phyloP scores from a whole-genome alignment of 2,329 filamentous ascomycete species.

The Mycosphaerella arachidis region DNA sequence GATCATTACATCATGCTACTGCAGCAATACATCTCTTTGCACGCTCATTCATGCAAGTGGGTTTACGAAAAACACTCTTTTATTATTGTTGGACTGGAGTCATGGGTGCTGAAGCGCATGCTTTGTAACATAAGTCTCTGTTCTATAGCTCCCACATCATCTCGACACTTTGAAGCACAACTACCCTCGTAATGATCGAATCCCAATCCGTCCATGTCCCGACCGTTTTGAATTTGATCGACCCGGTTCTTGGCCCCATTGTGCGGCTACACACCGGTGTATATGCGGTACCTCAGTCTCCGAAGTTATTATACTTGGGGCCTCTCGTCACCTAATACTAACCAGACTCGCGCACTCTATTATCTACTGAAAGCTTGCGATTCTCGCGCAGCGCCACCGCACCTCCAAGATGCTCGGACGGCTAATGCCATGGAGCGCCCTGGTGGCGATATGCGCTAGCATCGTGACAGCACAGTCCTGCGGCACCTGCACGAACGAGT shows the following conservation, averaged over 20 bases:
- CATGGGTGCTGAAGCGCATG: not conserved
- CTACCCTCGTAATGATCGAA: no score
- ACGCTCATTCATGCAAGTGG: not conserved
- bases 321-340: not conserved
- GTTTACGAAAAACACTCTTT: not conserved
- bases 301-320: not conserved
- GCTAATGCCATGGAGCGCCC: not conserved
- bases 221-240: not conserved
- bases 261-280: not conserved
- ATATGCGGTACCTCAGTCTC: not conserved
- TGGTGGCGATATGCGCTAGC: not conserved
- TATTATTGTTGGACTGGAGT: not conserved
- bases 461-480: not conserved
- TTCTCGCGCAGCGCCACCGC: not conserved
- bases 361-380: not conserved
- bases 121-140: not conserved
- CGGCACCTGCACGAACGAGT: constrained; percentile 16
- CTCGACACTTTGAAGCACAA: not conserved
- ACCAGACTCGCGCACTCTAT: not conserved
- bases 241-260: not conserved
- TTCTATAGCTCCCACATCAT: not conserved
- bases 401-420: not conserved
- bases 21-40: not conserved
- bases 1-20: not conserved
- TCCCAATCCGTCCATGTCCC: not conserved